Evolutionary conservation across 306 rosid species (phyloP), one percentile per base, ranked within the genome.

Genomic region (Abrus pulchellus): DNA sequence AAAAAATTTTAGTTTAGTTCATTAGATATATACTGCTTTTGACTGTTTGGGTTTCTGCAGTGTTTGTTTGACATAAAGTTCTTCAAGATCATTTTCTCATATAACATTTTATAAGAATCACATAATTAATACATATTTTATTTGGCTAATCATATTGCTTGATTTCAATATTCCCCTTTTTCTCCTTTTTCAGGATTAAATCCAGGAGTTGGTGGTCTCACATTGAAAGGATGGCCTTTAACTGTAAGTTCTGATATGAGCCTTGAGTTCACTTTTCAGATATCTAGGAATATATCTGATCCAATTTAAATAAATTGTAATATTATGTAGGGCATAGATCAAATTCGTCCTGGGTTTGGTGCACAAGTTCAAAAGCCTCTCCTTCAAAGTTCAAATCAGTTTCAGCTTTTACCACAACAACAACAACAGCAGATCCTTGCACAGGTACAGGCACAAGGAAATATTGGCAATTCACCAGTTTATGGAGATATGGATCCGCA

Each of bases 191-290:
- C 83, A 92, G 98, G 94, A 67, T 68, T 94, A 79, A 94, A 78
- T 86, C 77, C 92, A 5, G 97, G 93, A 67, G 96, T 89, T 63
- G 86, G 95, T 87, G 86, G 88, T 71, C 92, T 91, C 72, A 92
- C 97, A 60, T 63, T 94, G 85, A 94, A 92, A 88, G 98, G 98
- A 79, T 94, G 98, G 97, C 98, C 98, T 69, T 85, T 94, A 82
- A 87, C 97, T 28, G 98, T 94, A 90, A 88, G 97, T 88, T 83
- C 28, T 83, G 59, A 48, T 1, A 52, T 66, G 79, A 50, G 44
- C 61, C 34, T 72, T 41, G 76, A 57, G 0, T 57, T 70, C 77
- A 52, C 56, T 38, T 27, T 66, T 63, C 34, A 85, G 43, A 62
- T 44, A 68, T 67, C 33, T 40, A 74, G 74, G 38, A 53, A 36